Base-by-base conservation (phyloP, 768 basidiomycete genomes). In the Pleurotus tuoliensis region DNA sequence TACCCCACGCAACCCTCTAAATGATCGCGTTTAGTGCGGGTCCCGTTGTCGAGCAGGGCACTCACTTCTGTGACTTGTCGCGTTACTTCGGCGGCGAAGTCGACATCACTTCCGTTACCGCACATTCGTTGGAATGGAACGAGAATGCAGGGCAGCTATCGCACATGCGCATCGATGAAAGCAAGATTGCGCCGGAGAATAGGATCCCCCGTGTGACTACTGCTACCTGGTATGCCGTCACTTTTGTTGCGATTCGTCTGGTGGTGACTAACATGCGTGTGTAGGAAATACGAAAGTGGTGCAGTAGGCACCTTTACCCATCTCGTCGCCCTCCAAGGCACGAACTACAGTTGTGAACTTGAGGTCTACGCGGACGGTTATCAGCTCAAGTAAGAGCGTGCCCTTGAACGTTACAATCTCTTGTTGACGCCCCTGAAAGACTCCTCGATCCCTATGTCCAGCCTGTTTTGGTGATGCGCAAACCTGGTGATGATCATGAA, bases 11-110 rank as follows among this genome's bases (percentile, higher is more conserved):
- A 34, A 34, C 30, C 30, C 30, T 9, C 30, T 34, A 11, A 34
- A 34, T 47, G 5, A 56, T 24, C 15, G 62, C 25, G 56, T 57
- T 13, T 61, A 88, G 90, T 66, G 87, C 82, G 54, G 91, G 91
- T 16, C 91, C 92, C 4, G 79, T 94, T 63, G 75, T 95, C 60
- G 93, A 94, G 70, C 90, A 94, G 75, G 95, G 92, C 47, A 98
- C 96, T 12, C 96, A 98, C 76, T 96, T 98, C 75, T 94, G 92
- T 64, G 94, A 98, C 74, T 81, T 97, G 44, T 97, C 94, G 40
- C 88, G 96, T 62, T 96, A 96, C 78, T 98, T 98, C 66, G 96
- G 95, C 51, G 96, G 96, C 13, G 92, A 96, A 62, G 92, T 97
- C 57, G 92, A 97, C 66, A 85, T 95, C 59, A 74, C 83, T 51